A percentile compares a stretch with the other conserved stretches of the same genome.
Evolutionary conservation across 768 basidiomycete species (phyloP).

Genomic region (Tylopilus subfusipes): DNA sequence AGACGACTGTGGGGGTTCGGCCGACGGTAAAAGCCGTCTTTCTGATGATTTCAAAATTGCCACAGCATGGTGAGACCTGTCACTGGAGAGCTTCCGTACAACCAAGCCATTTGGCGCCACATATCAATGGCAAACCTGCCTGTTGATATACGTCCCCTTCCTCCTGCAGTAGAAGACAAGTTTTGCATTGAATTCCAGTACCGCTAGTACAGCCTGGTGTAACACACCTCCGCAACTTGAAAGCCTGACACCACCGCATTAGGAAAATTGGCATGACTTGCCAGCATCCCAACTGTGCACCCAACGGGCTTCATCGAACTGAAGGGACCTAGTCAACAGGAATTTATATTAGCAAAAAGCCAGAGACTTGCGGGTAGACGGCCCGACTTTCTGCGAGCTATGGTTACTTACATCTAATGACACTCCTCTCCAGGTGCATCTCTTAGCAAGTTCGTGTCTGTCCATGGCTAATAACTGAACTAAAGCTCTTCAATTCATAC

Average conservation of each 20-base stretch:
- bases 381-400: neutral
- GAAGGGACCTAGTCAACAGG: neutral
- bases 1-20: neutral
- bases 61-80: neutral
- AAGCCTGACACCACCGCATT: neutral
- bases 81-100: neutral
- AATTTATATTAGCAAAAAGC: neutral
- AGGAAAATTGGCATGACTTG: neutral
- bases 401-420: too few relatives aligned
- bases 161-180: too few relatives aligned
- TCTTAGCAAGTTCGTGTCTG: neutral
- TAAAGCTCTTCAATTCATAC: neutral
- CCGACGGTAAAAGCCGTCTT: neutral
- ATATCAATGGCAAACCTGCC: neutral
- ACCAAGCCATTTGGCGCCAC: neutral
- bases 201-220: neutral
- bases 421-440: too few relatives aligned
- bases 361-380: neutral
- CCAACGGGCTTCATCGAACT: neutral
- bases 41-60: neutral
- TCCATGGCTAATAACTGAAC: neutral
- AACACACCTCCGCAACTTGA: neutral
- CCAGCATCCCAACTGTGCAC: neutral
- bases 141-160: neutral
- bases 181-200: too few relatives aligned